Percentiles rank a stretch among this genome's conserved stretches.
Conservation (phyloP, 1,284 basidiomycete species). For the Chalciporus sp. region DNA sequence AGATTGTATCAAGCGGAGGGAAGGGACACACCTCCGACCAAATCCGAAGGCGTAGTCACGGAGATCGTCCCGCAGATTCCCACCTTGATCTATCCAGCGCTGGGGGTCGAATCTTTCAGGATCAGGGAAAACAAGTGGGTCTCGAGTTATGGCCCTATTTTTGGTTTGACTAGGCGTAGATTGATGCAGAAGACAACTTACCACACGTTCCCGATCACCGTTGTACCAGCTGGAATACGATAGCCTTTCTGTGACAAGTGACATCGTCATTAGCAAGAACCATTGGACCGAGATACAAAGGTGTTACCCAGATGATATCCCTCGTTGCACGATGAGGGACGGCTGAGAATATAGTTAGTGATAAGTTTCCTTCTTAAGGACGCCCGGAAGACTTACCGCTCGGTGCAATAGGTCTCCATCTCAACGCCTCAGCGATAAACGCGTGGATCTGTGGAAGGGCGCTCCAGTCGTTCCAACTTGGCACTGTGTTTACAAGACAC, state of each 20-base stretch:
- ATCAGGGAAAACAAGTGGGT: conserved; percentile 58
- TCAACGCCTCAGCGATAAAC: conserved; percentile 60
- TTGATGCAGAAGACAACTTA: conserved; percentile 14
- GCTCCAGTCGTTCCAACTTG: conserved; percentile 52
- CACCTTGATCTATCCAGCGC: conserved; percentile 55
- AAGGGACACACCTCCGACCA: conserved; percentile 47
- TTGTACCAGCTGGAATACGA: conserved; percentile 59
- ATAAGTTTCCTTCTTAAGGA: background rate
- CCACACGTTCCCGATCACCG: conserved; percentile 64
- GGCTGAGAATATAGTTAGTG: conserved; percentile 32
- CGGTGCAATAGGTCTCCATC: conserved; percentile 65
- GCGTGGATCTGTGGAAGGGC: conserved; percentile 58
- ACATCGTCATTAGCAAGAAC: background rate
- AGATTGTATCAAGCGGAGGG: too few relatives aligned
- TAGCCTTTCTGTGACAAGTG: conserved; percentile 44
- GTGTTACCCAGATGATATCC: conserved; percentile 57
- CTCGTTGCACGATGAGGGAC: conserved; percentile 59
- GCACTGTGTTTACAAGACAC: conserved; percentile 26
- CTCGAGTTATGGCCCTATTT: conserved; percentile 52
- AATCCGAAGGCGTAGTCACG: conserved; percentile 60
- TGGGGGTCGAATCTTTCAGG: conserved; percentile 60
- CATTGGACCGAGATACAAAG: background rate
- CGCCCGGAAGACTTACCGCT: conserved; percentile 37
- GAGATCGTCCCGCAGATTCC: conserved; percentile 52
- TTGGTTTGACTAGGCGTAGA: background rate